Evolutionary conservation across 2,329 filamentous ascomycete genomes (phyloP), one percentile per base, ranked within the genome.

Genomic region (Cadophora gregata): DNA sequence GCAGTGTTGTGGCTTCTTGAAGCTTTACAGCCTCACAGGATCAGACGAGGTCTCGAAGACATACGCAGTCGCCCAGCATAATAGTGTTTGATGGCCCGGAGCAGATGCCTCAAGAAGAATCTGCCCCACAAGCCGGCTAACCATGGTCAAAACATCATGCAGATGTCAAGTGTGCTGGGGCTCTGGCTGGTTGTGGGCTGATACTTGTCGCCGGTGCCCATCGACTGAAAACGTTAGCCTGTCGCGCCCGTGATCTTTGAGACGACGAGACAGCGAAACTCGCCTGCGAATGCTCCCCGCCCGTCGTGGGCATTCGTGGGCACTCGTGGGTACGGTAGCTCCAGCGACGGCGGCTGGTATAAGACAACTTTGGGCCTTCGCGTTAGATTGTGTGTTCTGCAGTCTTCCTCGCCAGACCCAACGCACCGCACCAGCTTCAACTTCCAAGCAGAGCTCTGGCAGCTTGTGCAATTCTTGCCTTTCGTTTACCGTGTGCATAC

Each of bases 381-480:
- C 45, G 45, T n/a, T 48, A 38, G 47, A 63, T 55, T 70, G 33
- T 58, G 59, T 72, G 33, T 45, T 63, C 72, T 72, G 47, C 64
- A 75, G 75, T 74, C 75, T 74, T 67, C 62, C 64, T 67, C 70
- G 67, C 66, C 70, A 74, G 73, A 73, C 74, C 72, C 71, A 75
- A 68, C 64, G 65, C 66, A 62, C 67, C 64, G 65, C 66, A 62
- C 67, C 69, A 67, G 67, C 69, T 71, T 70, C 71, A 59, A 62
- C 64, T 63, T 56, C 55, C 60, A 77, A 77, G 77, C 80, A 80
- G 78, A 81, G 80, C 82, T 84, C 83, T 79, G 81, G 81, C 78
- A 84, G 82, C 75, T 75, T 76, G 70, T 74, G 71, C 72, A 67
- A 56, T 67, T 67, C 53, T 70, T 48, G 66, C 64, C 72, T 69